Evolutionary conservation across 176 grass and related monocot genomes (phyloP), one percentile per base, ranked within the genome.

Genomic region (Dactylis glomerata): DNA sequence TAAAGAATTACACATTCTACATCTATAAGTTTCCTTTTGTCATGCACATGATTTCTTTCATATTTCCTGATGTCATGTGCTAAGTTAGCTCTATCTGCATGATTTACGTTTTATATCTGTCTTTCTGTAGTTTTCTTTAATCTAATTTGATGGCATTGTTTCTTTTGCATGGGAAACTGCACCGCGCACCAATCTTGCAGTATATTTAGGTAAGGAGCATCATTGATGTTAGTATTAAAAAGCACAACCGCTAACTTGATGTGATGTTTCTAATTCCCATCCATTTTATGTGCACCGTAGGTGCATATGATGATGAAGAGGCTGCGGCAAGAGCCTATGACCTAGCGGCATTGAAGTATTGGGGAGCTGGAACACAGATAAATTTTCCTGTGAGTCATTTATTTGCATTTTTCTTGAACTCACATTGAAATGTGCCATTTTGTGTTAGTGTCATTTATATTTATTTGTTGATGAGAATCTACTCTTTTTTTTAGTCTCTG

Each of bases 291-390:
- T 47, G 36, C 44, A 62, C 86, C 31, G 64, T 80, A 99, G 96
- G 96, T 63, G 96, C 93, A 89, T 99, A 99, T 91, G 96, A 99
- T 84, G 96, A 99, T 68, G 96, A 99, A 73, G 96, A 99, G 81
- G 96, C 96, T 96, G 96, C 96, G 23, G 96, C 96, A 82, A 99
- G 96, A 87, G 96, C 96, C 67, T 99, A 99, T 87, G 96, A 99
- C 82, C 96, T 99, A 63, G 96, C 96, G 78, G 96, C 96, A 79
- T 80, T 99, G 72, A 99, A 96, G 89, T 99, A 99, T 50, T 99
- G 96, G 96, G 96, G 96, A 61, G 93, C 93, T 81, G 96, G 96
- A 78, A 99, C 96, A 52, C 96, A 94, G 20, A 99, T 99, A 75
- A 99, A 99, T 89, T 99, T 99, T 87, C 96, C 93, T 24, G 96